Evolutionary conservation across 495 filamentous ascomycete genomes (phyloP).

Genomic region (Neurospora sp.): DNA sequence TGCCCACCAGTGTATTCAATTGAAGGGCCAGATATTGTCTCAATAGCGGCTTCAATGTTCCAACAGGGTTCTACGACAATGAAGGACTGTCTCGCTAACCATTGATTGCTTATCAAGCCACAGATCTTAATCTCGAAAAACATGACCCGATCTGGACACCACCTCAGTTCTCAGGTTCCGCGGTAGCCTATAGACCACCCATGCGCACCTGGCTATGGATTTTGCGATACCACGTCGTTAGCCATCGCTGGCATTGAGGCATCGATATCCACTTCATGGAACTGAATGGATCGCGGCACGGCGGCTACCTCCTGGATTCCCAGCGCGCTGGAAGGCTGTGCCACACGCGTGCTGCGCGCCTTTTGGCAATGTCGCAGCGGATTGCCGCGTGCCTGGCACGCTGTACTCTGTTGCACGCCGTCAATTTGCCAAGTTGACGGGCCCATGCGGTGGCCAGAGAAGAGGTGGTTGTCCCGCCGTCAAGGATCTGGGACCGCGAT

Average conservation of each 20-base stretch:
- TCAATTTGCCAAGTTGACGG: neutral
- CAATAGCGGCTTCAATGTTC: neutral
- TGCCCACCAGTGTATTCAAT: neutral
- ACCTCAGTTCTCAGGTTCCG: neutral
- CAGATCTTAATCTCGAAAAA: neutral
- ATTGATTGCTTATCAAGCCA: neutral
- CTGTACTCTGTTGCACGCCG: neutral
- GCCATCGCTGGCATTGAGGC: neutral
- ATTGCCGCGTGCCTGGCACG: neutral
- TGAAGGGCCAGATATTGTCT: neutral
- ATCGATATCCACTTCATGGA: neutral
- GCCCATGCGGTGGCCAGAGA: neutral
- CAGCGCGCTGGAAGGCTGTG: neutral
- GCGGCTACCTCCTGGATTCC: neutral
- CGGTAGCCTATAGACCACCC: neutral
- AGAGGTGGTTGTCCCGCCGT: neutral
- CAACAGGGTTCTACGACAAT: neutral
- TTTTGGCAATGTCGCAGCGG: neutral
- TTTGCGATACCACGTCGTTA: neutral
- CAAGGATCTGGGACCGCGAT: neutral
- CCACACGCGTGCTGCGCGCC: neutral
- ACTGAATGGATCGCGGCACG: neutral
- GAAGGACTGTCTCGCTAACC: neutral
- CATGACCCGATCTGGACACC: neutral
- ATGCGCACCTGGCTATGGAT: neutral